Base-by-base conservation (phyloP, 306 rosid genomes). In the Fragaria ananassa region DNA sequence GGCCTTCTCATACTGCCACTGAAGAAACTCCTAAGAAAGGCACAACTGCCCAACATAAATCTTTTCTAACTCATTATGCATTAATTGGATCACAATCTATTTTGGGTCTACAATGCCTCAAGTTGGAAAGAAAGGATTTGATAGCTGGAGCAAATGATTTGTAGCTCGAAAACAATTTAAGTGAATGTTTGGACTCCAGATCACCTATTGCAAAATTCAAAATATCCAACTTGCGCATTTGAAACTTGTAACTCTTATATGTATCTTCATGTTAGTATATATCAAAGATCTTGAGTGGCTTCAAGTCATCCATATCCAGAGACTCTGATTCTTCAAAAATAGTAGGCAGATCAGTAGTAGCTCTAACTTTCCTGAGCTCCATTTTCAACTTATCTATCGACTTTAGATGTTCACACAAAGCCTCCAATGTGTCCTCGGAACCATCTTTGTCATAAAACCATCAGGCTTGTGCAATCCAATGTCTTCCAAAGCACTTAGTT, bases 161-260 rank as follows among this genome's bases (percentile, higher is more conserved):
- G 49, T 42, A 63, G 62, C 78, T 76, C 6, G 91, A 87, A 79
- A 90, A 81, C 2, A 90, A 78, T 3, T 87, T 60, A 35, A 90
- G 86, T 78, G 92, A 85, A 73, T 89, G 89, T 92, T 91, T 90
- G 8, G 93, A 88, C 83, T 85, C 86, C 61, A 95, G 61, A 53
- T 82, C 72, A 42, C 97, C 96, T 78, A 88, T 54, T 42, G 97
- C 97, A 80, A 87, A 89, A 82, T 86, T 92, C 78, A 95, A 85
- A 92, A 90, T 92, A 75, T 95, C 99, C 6, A 92, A 89, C 82
- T 95, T 91, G 13, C 97, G 49, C 99, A 92, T 95, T 14, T 93
- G 69, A 81, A 87, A 96, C 85, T 89, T 81, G 75, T 95, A 95
- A 49, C 90, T 88, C 81, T 50, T 88, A 87, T 85, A 89, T 37